Evolutionary conservation across 1,139 yeast species (phyloP), one percentile per base, ranked within the genome.

Genomic region (Debaryomycetaceae sp.): DNA sequence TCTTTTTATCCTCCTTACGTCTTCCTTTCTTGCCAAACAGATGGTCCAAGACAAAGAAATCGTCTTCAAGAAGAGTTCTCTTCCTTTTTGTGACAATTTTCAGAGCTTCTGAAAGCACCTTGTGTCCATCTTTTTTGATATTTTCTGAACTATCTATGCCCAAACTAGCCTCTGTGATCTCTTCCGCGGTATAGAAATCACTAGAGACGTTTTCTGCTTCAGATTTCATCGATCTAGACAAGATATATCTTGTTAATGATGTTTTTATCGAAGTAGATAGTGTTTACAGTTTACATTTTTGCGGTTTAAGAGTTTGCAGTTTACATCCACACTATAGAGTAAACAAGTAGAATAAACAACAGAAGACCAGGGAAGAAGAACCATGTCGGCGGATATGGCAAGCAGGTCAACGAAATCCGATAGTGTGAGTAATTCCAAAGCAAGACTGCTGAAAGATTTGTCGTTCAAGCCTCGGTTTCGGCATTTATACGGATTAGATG

Each of bases 391-490:
- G 11, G 26, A 22, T 8, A 8, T 22, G 26, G 26, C 26, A 3
- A 11, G 11, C 26, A 22, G 11, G 26, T 3, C 11, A 11, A 11
- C 26, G 2, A 22, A 22, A 11, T 8, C 11, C 4, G 26, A 22
- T 8, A 22, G 26, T 3, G 7, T 11, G 11, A 22, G 26, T 11
- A 22, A 22, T 22, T 3, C 26, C 11, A 22, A 22, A 11, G 11
- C 38, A 17, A 35, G 41, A 30, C 48, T 42, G 44, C 38, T 44
- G 41, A 36, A 61, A 17, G 69, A 68, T 43, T 50, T 63, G 38
- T 55, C 72, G 5, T 58, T 66, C 41, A 67, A 62, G 41, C 61
- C 68, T 2, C 48, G 73, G 38, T 67, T 67, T 46, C 55, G 59
- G 15, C 62, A 58, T 43, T 55, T 56, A 35, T 66, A 56, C 44